Evolutionary conservation across 2,329 filamentous ascomycete genomes (phyloP), one percentile per base, ranked within the genome.

Genomic region (Fusarium camptoceras): DNA sequence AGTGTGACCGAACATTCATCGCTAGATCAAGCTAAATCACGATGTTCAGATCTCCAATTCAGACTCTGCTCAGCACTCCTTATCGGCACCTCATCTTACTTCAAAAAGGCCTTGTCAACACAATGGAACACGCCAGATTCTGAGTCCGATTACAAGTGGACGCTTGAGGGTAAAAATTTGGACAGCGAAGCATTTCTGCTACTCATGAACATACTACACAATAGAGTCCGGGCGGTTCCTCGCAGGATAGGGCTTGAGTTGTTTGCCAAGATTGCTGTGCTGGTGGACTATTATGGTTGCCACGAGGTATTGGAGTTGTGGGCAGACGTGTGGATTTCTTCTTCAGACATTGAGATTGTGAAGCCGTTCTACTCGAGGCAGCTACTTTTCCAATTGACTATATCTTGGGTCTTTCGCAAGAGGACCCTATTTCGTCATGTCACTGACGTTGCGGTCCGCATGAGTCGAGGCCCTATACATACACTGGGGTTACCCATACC

Each of bases 261-360:
- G 16, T 0, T 57, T 2, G 34, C 46, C 11, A 42, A 57, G 1
- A 0, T 53, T 2, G 55, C 31, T 1, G n/a, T 53, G 0, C 9
- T 57, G 4, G 46, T 57, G 5, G 55, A 57, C 20, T 53, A 57
- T 8, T 42, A 53, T 2, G 18, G 18, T 11, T 53, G 25, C 6
- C 25, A 25, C 6, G 24, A 57, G 31, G 55, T 20, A 15, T 1
- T 57, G 0, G 34, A 51, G 20, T 5, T 1, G 22, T 57, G 34
- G 55, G 25, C 34, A 9, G 55, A 57, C 8, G 10, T 0, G 1
- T 42, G 34, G 55, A 41, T 42, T 0, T 41, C 31, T 3, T 9
- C 28, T 1, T 2, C 39, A 15, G 10, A 1, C 1, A 0, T 1
- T 1, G 1, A 0, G 16, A n/a, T 2, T 8, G 18, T n/a, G 7